Base-by-base conservation (phyloP, 371 early-diverging fungal species). In the Zancudomyces culisetae region DNA sequence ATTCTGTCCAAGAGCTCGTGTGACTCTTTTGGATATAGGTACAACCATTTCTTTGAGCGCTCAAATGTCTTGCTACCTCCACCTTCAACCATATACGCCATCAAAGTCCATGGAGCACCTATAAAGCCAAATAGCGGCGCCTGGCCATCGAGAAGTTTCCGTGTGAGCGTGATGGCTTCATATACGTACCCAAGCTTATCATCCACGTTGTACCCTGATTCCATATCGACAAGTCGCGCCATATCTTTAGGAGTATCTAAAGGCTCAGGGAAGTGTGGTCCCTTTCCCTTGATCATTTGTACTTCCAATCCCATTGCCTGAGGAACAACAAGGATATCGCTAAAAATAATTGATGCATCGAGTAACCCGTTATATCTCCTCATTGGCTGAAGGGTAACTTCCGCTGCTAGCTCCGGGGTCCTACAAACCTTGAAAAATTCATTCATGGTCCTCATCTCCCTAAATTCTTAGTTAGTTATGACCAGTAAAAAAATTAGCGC, bases 51-150 rank as follows among this genome's bases (percentile, higher is more conserved):
- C 70, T 92, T 94, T 42, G 92, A 87, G 63, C 84, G 84, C 39
- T 78, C 70, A 50, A 90, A 69, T 0, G 83, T 90, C 65, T 87
- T 92, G 64, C 88, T 86, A 30, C 94, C 90, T 43, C 92, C 91
- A n/a, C 97, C 93, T 67, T 93, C 97, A 58, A 96, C 82, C 94
- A 93, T 92, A 60, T 96, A 96, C 2, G 90, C 87, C 88, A 94
- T 86, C 49, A 95, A 73, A 20, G 98, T 97, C 95, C 95, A 97
- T 6, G 98, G 98, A 1, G 93, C 94, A 21, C 98, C 98, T 28
- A 76, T 77, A 58, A 97, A 97, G 3, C 98, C 98, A 65, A 88
- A 80, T 62, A 97, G 70, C 24, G 96, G 94, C 2, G 87, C 89
- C 45, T 85, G 78, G 43, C 94, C 93, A 3, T 78, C 74, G 27